These are phyloP conservation scores for Mentha longifolia DNA, from an alignment of 257 asterid species.

Conservation along the genomic window DNA sequence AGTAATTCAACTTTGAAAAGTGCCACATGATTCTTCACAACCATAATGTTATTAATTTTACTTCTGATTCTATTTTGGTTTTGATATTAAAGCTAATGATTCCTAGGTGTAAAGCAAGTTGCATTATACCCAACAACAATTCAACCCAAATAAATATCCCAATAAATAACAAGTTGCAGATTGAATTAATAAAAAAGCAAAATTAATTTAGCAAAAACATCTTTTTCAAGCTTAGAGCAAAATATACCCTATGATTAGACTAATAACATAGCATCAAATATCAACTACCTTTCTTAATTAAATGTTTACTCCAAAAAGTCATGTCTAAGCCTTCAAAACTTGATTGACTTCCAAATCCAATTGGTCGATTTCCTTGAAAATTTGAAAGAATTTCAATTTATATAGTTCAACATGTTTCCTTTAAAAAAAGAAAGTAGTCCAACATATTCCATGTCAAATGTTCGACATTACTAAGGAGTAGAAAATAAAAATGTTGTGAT, in stretches of 20 bases:
- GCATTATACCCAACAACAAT: not conserved
- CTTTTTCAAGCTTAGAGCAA: too few relatives aligned
- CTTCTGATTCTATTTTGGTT: not conserved
- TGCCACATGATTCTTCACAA: not conserved
- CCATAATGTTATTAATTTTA: not conserved
- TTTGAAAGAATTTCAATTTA: too few relatives aligned
- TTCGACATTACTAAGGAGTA: too few relatives aligned
- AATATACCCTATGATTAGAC: not conserved
- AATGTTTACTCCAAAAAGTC: not conserved
- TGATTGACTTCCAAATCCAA: too few relatives aligned
- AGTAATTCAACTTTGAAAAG: too few relatives aligned
- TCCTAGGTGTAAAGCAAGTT: slow-evolving; percentile 7
- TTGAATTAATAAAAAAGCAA: not conserved
- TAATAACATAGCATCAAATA: not conserved
- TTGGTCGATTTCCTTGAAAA: too few relatives aligned
- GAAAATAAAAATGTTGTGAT: too few relatives aligned
- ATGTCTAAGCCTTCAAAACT: too few relatives aligned
- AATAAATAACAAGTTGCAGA: not conserved
- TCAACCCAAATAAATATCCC: not conserved
- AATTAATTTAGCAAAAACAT: too few relatives aligned
- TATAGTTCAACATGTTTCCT: too few relatives aligned
- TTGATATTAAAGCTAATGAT: not conserved
- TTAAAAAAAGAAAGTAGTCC: too few relatives aligned
- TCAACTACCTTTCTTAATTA: slow-evolving; percentile 7
- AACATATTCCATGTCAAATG: too few relatives aligned